phyloP scores from a whole-genome alignment of 179 eudicot genomes.

The Sideroxylon spinosum region DNA sequence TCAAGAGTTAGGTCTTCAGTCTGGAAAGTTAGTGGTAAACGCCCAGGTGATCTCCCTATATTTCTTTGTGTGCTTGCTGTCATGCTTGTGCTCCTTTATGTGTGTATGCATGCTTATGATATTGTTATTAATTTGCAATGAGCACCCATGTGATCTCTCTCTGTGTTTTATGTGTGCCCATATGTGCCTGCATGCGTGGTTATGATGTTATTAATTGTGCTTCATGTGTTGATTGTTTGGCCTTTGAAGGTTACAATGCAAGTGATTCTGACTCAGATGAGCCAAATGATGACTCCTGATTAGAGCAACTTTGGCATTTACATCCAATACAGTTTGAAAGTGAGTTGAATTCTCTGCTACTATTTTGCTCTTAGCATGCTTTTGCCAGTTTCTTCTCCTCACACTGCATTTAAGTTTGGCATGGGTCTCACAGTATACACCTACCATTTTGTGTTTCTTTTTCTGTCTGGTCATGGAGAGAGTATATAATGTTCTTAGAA shows the following conservation, averaged over 20 bases:
- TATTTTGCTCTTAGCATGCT: not conserved
- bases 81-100: not conserved
- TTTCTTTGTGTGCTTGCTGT: not conserved
- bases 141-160: not conserved
- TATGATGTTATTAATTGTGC: constrained; percentile 1
- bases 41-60: constrained; percentile 45
- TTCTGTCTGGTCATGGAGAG: not conserved
- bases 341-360: constrained; percentile 16
- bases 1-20: constrained; percentile 77
- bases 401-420: not conserved
- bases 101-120: not conserved
- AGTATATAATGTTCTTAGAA: not conserved
- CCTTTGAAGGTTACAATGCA: constrained; percentile 71
- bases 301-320: constrained; percentile 15
- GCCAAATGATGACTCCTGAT: constrained; percentile 39
- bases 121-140: not conserved
- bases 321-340: constrained; percentile 8
- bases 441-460: not conserved
- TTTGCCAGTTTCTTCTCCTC: not conserved
- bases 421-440: not conserved
- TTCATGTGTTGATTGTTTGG: constrained; percentile 10
- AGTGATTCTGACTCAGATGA: constrained; percentile 96
- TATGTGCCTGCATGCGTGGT: not conserved
- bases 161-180: not conserved
- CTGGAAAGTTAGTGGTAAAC: constrained; percentile 81